phyloP scores from a whole-genome alignment of 1,284 basidiomycete species.

The Gomphus bonarii region DNA sequence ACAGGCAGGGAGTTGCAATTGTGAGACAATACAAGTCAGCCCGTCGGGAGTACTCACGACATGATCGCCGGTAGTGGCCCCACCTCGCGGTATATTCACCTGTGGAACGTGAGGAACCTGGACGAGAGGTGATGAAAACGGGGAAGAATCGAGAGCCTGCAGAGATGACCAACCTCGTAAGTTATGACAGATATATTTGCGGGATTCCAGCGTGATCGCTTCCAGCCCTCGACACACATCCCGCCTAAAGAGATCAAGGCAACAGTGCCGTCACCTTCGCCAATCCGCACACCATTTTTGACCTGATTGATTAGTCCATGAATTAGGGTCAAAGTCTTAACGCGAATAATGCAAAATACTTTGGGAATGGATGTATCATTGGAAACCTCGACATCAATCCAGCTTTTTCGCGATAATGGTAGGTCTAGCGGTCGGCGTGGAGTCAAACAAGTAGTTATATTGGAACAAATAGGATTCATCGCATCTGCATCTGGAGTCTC shows the following conservation, averaged over 20 bases:
- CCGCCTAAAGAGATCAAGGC: conserved; percentile 81
- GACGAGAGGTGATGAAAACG: neutral
- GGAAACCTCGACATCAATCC: conserved; percentile 79
- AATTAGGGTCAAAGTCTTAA: neutral
- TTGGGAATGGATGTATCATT: conserved; percentile 54
- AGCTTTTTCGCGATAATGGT: conserved; percentile 51
- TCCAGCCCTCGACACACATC: conserved; percentile 97
- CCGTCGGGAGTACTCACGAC: conserved; percentile 27
- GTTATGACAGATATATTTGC: conserved; percentile 80
- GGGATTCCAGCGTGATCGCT: conserved; percentile 86
- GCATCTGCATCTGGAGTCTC: conserved; percentile 40
- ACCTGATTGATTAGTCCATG: conserved; percentile 30
- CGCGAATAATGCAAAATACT: conserved; percentile 24
- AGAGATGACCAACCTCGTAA: conserved; percentile 53
- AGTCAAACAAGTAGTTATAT: conserved; percentile 30
- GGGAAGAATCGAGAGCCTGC: neutral
- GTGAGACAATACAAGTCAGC: neutral
- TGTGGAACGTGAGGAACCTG: conserved; percentile 83
- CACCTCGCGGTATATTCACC: conserved; percentile 71
- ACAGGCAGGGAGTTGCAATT: neutral
- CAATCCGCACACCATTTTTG: conserved; percentile 77
- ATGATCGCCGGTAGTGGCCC: conserved; percentile 85
- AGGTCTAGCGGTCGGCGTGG: conserved; percentile 42
- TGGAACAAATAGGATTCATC: conserved; percentile 30
- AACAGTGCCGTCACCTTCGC: conserved; percentile 96